Conservation (phyloP, 2,329 filamentous ascomycete species). For the Penicillium sp. region DNA sequence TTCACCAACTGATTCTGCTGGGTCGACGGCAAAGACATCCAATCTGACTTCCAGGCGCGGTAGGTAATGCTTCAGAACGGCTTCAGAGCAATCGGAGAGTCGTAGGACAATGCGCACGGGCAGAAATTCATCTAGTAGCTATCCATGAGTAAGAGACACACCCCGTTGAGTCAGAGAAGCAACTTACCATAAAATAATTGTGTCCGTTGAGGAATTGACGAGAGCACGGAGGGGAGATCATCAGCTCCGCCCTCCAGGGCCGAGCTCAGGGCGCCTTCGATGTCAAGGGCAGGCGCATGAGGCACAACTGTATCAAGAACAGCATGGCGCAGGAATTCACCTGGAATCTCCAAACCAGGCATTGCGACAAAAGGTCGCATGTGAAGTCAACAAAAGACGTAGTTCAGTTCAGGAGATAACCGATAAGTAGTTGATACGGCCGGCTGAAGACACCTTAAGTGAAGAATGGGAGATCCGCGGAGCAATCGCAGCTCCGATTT, state of each 20-base stretch:
- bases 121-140: constrained; percentile 57
- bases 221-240: constrained; percentile 47
- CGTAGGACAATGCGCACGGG: constrained; percentile 55
- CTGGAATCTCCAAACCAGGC: constrained; percentile 39
- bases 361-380: constrained; percentile 35
- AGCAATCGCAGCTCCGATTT: constrained; percentile 29
- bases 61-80: constrained; percentile 51
- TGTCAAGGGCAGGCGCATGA: constrained; percentile 42
- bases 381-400: constrained; percentile 12
- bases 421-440: constrained; percentile 14
- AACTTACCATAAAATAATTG: constrained; percentile 55
- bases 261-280: constrained; percentile 44
- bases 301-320: constrained; percentile 48
- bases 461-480: constrained; percentile 26
- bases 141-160: constrained; percentile 51
- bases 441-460: constrained; percentile 25
- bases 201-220: constrained; percentile 53
- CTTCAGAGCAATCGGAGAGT: constrained; percentile 53
- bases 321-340: constrained; percentile 45
- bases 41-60: constrained; percentile 53
- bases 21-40: constrained; percentile 50
- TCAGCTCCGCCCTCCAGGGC: constrained; percentile 50
- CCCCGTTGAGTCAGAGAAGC: constrained; percentile 2
- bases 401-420: constrained; percentile 19
- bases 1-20: constrained; percentile 45